These are phyloP conservation scores for Xylaria hypoxylon DNA, from an alignment of 2,329 filamentous ascomycete species.

Conservation along the genomic window DNA sequence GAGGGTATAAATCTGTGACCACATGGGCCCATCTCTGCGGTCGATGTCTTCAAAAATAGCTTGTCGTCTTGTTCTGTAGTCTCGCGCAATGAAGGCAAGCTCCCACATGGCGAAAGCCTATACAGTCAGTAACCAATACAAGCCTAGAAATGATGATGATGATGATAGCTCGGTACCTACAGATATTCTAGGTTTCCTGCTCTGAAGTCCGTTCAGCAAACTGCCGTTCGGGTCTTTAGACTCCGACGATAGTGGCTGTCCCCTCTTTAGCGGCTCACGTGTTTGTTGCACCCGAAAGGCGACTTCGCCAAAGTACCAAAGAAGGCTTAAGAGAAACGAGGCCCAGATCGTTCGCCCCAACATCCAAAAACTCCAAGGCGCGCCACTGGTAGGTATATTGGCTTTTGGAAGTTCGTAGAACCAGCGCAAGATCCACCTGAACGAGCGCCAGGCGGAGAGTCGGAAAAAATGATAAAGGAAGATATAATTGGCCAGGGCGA, in stretches of 20 bases:
- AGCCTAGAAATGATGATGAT: not conserved
- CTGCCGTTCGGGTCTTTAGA: constrained; percentile 94
- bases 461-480: constrained; percentile 75
- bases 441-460: constrained; percentile 73
- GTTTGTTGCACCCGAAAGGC: constrained; percentile 85
- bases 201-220: constrained; percentile 83
- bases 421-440: constrained; percentile 75
- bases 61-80: constrained; percentile 79
- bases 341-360: constrained; percentile 68
- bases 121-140: constrained; percentile 34
- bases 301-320: constrained; percentile 83
- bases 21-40: constrained; percentile 80
- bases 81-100: constrained; percentile 80
- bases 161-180: constrained; percentile 56
- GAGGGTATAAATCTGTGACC: constrained; percentile 79
- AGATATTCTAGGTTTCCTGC: constrained; percentile 81
- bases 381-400: constrained; percentile 68
- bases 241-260: constrained; percentile 83
- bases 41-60: constrained; percentile 90
- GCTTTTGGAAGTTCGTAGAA: constrained; percentile 80
- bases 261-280: constrained; percentile 84
- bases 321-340: constrained; percentile 73
- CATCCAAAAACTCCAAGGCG: constrained; percentile 68
- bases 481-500: constrained; percentile 59
- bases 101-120: constrained; percentile 93